Base-by-base conservation (phyloP, 2,329 filamentous ascomycete genomes). In the Colletotrichum tropicicola region DNA sequence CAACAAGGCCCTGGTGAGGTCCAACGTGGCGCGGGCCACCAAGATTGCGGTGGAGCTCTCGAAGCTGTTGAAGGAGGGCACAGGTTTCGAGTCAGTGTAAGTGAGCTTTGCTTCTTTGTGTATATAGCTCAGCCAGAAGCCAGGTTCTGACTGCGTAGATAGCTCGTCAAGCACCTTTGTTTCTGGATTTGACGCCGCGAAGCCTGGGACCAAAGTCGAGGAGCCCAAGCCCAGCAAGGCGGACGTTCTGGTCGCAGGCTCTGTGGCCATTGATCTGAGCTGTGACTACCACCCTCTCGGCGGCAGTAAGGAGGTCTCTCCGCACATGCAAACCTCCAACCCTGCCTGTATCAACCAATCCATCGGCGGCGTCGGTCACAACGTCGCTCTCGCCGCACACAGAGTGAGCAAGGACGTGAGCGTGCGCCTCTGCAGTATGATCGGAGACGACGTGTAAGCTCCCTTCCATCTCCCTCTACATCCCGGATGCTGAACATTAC, bases 281-380 rank as follows among this genome's bases (percentile, higher is more conserved):
- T 98, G 95, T 81, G 92, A 98, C 75, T 96, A 91, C 69, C 60
- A 58, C 13, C 67, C 67, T 17, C 41, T 58, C 0, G 47, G 47
- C 21, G 47, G 27, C 13, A 21, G 19, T 15, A 65, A 60, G 15
- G 65, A 65, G n/a, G 54, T 72, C 7, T 75, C 78, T 5, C 85
- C 89, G 6, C 80, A 85, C 53, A 81, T 90, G 37, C 87, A 94
- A 65, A 97, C 94, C 1, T 98, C 95, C 0, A 98, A 98, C 72
- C 92, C 92, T 51, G 89, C 94, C 7, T 81, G 83, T 13, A 97
- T 98, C 68, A 88, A 82, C 35, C 93, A 97, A 73, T 92, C 91
- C 1, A 86, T 98, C 7, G 96, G 96, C 12, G 96, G 96, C 6
- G 96, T 98, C 7, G 96, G 93, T 6, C 91, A 94, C 73, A 98